Base-by-base conservation (phyloP, 1,284 basidiomycete species). In the Leccinum angustisporum region DNA sequence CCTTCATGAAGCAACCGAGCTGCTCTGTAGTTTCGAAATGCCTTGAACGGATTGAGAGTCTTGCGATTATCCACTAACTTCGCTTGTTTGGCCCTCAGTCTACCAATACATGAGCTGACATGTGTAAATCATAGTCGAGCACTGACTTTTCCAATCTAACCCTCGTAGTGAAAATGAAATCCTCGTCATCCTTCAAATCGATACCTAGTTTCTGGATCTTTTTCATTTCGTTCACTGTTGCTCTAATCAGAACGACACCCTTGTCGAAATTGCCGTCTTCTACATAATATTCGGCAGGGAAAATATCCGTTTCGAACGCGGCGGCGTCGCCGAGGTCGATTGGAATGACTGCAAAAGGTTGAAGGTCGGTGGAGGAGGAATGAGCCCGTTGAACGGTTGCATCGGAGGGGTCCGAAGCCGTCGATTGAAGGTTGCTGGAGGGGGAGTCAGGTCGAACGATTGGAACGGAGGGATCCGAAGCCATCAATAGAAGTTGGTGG, bases 151-250 rank as follows among this genome's bases (percentile, higher is more conserved):
- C 51, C 21, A 21, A 21, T 21, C 21, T 21, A 21, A 21, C 21
- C 21, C 21, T 21, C 21, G 21, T 21, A 2, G 21, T 21, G 21
- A 21, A 21, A 21, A 21, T 5, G 18, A 67, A 69, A 3, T 38
- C 27, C 0, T n/a, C 9, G 2, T 57, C 51, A 5, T 60, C 3
- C 14, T 59, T 30, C 6, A 50, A n/a, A 54, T 67, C 53, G 16
- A 25, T 25, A 21, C 21, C 21, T 21, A 21, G 21, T 21, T 21
- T 21, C 21, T 21, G 2, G 21, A 57, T 33, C 6, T 50, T 54
- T 6, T 59, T 0, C 66, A 67, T 66, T 7, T 67, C 68, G 0
- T 66, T 33, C 13, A 68, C 21, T 3, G 66, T 69, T 8, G 68
- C 54, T 13, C 0, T 31, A 7, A 69, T 50, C 16, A 67, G 34